Evolutionary conservation across 345 rosid species (phyloP).

Genomic region (Isatis tinctoria): DNA sequence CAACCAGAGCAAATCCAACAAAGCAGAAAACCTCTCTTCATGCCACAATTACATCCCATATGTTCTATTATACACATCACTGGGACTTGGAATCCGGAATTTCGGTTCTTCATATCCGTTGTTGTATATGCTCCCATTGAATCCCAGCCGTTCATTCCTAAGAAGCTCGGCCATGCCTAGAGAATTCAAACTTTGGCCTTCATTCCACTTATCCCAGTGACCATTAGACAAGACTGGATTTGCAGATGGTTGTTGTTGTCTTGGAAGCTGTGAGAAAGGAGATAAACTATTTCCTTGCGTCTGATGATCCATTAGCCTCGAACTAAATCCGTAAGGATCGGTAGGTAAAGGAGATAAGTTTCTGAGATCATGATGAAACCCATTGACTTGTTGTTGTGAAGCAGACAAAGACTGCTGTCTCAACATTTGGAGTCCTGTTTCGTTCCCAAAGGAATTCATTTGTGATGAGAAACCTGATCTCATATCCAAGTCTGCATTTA

Average conservation of each 20-base stretch:
- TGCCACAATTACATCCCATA: constrained; percentile 63
- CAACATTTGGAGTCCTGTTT: constrained; percentile 59
- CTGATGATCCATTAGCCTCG: constrained; percentile 60
- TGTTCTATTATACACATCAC: constrained; percentile 64
- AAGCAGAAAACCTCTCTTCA: constrained; percentile 3
- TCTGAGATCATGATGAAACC: constrained; percentile 50
- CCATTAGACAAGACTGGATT: constrained; percentile 62
- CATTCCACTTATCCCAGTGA: constrained; percentile 79
- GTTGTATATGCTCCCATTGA: constrained; percentile 43
- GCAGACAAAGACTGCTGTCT: constrained; percentile 68
- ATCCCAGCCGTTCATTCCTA: constrained; percentile 67
- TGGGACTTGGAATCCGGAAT: constrained; percentile 66
- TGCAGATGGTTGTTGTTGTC: constrained; percentile 57
- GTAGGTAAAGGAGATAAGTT: constrained; percentile 49
- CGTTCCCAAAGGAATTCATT: constrained; percentile 48
- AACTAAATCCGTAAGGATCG: constrained; percentile 56
- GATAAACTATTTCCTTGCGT: constrained; percentile 50
- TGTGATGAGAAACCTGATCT: constrained; percentile 52
- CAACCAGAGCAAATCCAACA: constrained; percentile 24
- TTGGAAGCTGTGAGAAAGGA: constrained; percentile 45
- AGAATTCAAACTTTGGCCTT: constrained; percentile 49
- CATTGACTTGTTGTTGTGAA: constrained; percentile 19
- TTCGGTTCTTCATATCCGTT: constrained; percentile 70
- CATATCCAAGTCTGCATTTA: constrained; percentile 52
- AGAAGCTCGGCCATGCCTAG: constrained; percentile 62